Evolutionary conservation across 768 basidiomycete genomes (phyloP), one percentile per base, ranked within the genome.

Genomic region (Leucosporidium creatinivorum): DNA sequence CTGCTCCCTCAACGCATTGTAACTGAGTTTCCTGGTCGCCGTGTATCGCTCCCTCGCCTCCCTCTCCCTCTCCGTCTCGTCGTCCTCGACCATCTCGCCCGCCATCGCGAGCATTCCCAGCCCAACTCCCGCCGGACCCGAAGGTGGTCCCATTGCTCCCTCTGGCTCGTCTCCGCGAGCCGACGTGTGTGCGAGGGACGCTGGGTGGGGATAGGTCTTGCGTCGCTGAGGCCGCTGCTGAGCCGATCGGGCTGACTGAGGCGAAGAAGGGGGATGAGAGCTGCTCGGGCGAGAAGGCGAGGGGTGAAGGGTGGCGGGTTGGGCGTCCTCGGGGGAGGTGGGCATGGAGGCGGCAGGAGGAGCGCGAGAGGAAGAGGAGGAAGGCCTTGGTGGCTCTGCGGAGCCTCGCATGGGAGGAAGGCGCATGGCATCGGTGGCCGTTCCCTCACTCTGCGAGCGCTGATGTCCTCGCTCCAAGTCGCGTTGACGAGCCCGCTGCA

Each of bases 81-180:
- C 62, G 28, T 51, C 23, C 36, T 49, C 50, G 17, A 51, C 48
- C 47, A 9, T 30, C n/a, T 61, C 66, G 4, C 61, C 60, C n/a
- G 66, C 66, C 21, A 39, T 26, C 15, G 54, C 51, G 21, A 67
- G 66, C 60, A 67, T 62, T 1, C 66, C 66, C 0, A 67, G 56
- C 0, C 66, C 66, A 26, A 62, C 15, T 17, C 13, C 48, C n/a
- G 10, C 19, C 12, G 26, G 2, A 5, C 12, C 21, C 6, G 2
- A 6, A 19, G 63, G 30, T 36, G 36, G 1, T 4, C 17, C 3
- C 61, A n/a, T 9, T 26, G 26, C 21, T 13, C 17, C 26, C 3
- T 28, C 50, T 9, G n/a, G 30, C 19, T 30, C 50, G 48, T 19
- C 13, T 49, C 30, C 31, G 26, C 10, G 25, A n/a, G 9, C 30